Conservation (phyloP, 345 rosid species). For the Syzygium aqueum region DNA sequence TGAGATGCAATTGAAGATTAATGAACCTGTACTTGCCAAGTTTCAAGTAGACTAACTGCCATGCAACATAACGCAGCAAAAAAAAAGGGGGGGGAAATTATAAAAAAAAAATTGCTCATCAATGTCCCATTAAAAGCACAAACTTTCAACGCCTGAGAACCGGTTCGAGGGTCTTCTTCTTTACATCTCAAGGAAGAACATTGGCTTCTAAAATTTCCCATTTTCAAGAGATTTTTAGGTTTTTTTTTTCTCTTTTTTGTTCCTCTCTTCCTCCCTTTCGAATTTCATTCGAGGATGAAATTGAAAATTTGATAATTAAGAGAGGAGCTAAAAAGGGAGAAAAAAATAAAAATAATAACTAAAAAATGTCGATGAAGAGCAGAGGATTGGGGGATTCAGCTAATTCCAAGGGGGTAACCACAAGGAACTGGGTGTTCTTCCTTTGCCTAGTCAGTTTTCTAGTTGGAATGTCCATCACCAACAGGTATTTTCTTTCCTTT, state of each 20-base stretch:
- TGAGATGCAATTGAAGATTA: too few relatives aligned
- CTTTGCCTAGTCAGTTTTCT: constrained; percentile 68
- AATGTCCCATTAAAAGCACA: not conserved
- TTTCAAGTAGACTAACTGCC: not conserved
- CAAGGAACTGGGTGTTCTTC: constrained; percentile 48
- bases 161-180: not conserved
- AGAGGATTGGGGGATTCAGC: constrained; percentile 19
- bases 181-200: not conserved
- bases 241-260: not conserved
- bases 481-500: constrained; percentile 31
- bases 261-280: not conserved
- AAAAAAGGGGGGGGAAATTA: not conserved
- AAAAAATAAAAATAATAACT: not conserved
- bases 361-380: constrained; percentile 52
- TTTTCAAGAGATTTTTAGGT: not conserved
- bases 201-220: not conserved
- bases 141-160: not conserved
- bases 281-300: not conserved
- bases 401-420: constrained; percentile 27
- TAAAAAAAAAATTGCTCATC: not conserved
- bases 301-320: not conserved
- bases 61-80: not conserved
- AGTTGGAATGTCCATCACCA: constrained; percentile 75
- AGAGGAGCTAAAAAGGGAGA: not conserved
- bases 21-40: not conserved